Evolutionary conservation across 352 stramenopile genomes (phyloP).

Genomic region (Stramenopiles sp.): DNA sequence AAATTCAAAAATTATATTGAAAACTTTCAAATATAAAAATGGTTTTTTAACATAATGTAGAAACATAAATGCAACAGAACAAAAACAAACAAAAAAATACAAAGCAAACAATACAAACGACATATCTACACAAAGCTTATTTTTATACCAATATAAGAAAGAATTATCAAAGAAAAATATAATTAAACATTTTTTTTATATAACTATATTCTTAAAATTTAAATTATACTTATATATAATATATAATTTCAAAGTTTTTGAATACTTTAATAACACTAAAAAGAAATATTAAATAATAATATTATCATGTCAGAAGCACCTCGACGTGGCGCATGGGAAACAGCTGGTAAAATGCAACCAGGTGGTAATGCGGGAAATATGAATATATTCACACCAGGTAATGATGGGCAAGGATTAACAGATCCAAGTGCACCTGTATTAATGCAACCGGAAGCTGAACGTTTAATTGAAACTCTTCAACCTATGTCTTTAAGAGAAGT

Average conservation of each 20-base stretch:
- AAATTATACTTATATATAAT: not conserved
- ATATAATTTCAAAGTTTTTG: not conserved
- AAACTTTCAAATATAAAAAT: too few relatives aligned
- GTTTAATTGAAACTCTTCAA: slow-evolving; percentile 44
- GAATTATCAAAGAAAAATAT: too few relatives aligned
- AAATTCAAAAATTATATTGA: too few relatives aligned
- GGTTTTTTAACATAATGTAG: too few relatives aligned
- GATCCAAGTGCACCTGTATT: slow-evolving; percentile 24
- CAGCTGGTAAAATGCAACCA: not conserved
- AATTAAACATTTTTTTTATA: too few relatives aligned
- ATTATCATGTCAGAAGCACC: not conserved
- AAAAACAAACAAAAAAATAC: too few relatives aligned
- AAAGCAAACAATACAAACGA: too few relatives aligned
- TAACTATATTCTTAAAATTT: not conserved
- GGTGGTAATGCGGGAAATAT: not conserved
- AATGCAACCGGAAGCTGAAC: slow-evolving; percentile 47
- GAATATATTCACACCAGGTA: not conserved
- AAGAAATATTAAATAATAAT: not conserved
- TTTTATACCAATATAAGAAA: too few relatives aligned
- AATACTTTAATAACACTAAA: not conserved
- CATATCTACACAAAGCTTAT: too few relatives aligned
- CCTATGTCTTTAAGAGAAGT: slow-evolving; percentile 38
- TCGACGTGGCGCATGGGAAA: not conserved
- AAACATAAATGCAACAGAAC: too few relatives aligned
- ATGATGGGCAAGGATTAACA: not conserved